Conservation (phyloP, 2,329 filamentous ascomycete genomes). For the Hypoxylon sp. region DNA sequence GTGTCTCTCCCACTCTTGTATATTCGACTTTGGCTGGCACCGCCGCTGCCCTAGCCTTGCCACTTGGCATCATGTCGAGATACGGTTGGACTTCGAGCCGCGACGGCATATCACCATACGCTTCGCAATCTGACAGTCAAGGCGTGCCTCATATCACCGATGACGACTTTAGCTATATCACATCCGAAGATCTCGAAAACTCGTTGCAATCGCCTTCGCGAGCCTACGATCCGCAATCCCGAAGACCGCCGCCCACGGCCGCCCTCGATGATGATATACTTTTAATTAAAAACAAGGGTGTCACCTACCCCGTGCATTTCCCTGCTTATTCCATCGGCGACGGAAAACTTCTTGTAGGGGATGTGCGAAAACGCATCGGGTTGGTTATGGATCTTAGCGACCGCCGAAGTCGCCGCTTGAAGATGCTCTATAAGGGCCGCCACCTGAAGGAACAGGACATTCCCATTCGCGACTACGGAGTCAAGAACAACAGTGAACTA, state of each 20-base stretch:
- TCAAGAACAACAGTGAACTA: slow-evolving; percentile 73
- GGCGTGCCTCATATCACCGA: slow-evolving; percentile 75
- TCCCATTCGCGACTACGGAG: slow-evolving; percentile 69
- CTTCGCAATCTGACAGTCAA: slow-evolving; percentile 58
- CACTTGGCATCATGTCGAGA: slow-evolving; percentile 69
- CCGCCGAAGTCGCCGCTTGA: slow-evolving; percentile 65
- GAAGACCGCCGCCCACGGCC: slow-evolving; percentile 51
- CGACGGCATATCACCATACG: slow-evolving; percentile 64
- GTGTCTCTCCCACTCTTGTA: slow-evolving; percentile 62
- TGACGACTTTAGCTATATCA: slow-evolving; percentile 85
- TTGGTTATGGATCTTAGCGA: slow-evolving; percentile 74
- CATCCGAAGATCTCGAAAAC: slow-evolving; percentile 76
- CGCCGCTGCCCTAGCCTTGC: slow-evolving; percentile 62
- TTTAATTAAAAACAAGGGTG: slow-evolving; percentile 74
- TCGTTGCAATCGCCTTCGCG: slow-evolving; percentile 53
- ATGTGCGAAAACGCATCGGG: slow-evolving; percentile 75
- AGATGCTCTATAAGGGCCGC: slow-evolving; percentile 79
- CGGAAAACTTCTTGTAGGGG: slow-evolving; percentile 74
- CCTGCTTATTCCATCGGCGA: slow-evolving; percentile 81
- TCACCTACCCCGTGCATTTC: slow-evolving; percentile 77
- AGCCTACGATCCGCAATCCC: slow-evolving; percentile 57
- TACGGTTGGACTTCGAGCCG: slow-evolving; percentile 63
- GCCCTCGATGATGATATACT: slow-evolving; percentile 75
- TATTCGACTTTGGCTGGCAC: slow-evolving; percentile 65
- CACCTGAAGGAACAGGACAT: slow-evolving; percentile 74